A percentile compares a stretch with the other conserved stretches of the same genome.
Conservation (phyloP, 164 flowering plant species). For the Aristolochia fimbriata region DNA sequence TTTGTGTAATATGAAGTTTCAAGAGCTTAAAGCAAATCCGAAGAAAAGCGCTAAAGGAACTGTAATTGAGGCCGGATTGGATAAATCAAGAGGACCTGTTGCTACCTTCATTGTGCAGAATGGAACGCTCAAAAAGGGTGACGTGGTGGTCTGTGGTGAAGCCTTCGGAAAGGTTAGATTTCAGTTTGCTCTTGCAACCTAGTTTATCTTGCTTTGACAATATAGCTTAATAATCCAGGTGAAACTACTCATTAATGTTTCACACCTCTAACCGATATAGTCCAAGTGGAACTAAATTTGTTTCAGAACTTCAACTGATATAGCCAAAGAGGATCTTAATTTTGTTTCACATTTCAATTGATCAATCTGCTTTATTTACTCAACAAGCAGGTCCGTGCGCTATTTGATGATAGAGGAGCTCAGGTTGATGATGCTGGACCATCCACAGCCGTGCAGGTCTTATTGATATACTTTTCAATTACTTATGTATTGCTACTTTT, state of each 20-base stretch:
- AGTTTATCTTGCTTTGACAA: too few species aligned
- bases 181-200: too few species aligned
- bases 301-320: too few species aligned
- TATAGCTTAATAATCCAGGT: too few species aligned
- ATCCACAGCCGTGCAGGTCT: slow-evolving; percentile 84
- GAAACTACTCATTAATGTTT: too few species aligned
- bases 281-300: too few species aligned
- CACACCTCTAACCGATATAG: too few species aligned
- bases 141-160: slow-evolving; percentile 79
- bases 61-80: slow-evolving; percentile 90
- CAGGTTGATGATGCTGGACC: slow-evolving; percentile 79
- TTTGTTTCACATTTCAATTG: background rate
- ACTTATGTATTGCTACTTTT: too few species aligned
- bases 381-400: slow-evolving; percentile 61
- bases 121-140: slow-evolving; percentile 84
- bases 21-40: slow-evolving; percentile 89
- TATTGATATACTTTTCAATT: background rate
- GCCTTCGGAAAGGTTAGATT: slow-evolving; percentile 84
- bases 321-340: too few species aligned
- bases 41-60: slow-evolving; percentile 86
- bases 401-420: slow-evolving; percentile 74
- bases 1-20: slow-evolving; percentile 3
- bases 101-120: slow-evolving; percentile 92
- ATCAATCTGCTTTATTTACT: slow-evolving; percentile 5
- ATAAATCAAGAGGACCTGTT: slow-evolving; percentile 82